These are phyloP conservation scores for Aspergillus niger DNA, from an alignment of 2,329 filamentous ascomycete species.

Conservation along the genomic window DNA sequence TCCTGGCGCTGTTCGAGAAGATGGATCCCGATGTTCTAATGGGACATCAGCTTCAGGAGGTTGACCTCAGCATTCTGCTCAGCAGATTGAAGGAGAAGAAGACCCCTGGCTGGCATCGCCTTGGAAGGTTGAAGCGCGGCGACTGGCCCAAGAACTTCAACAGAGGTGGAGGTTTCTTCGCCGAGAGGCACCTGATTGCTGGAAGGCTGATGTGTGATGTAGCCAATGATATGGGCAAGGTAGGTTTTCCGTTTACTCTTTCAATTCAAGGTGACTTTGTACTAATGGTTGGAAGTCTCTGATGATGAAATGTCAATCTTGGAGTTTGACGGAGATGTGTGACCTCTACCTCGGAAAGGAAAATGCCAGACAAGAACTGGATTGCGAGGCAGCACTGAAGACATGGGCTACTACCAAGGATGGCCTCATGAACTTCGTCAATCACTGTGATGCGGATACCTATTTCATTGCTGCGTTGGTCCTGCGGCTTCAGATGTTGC, in stretches of 20 bases:
- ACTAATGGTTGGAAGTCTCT: slow-evolving; percentile 60
- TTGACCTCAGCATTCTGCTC: slow-evolving; percentile 89
- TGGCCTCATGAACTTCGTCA: slow-evolving; percentile 89
- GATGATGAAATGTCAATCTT: slow-evolving; percentile 96
- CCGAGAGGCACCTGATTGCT: slow-evolving; percentile 84
- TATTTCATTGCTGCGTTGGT: slow-evolving; percentile 93
- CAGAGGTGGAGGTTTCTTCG: slow-evolving; percentile 85
- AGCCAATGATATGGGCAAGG: slow-evolving; percentile 91
- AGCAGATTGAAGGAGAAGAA: slow-evolving; percentile 87
- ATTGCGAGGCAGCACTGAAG: slow-evolving; percentile 83
- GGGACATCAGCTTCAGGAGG: slow-evolving; percentile 94
- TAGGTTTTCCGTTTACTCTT: slow-evolving; percentile 23
- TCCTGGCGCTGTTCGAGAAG: slow-evolving; percentile 82
- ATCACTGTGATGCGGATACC: slow-evolving; percentile 91
- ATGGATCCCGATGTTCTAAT: slow-evolving; percentile 92
- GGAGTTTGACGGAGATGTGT: slow-evolving; percentile 98
- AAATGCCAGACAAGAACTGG: slow-evolving; percentile 76
- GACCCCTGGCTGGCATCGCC: slow-evolving; percentile 89
- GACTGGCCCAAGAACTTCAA: slow-evolving; percentile 87
- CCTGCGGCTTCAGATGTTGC: slow-evolving; percentile 84
- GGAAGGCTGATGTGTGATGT: slow-evolving; percentile 91
- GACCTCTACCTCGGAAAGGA: slow-evolving; percentile 78
- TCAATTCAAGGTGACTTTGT: not conserved
- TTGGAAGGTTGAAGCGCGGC: slow-evolving; percentile 79
- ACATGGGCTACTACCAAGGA: slow-evolving; percentile 82